A percentile compares a stretch with the other conserved stretches of the same genome.
These are phyloP conservation scores for Gossypium arboreum DNA, from an alignment of 345 rosid species.

Conservation along the genomic window DNA sequence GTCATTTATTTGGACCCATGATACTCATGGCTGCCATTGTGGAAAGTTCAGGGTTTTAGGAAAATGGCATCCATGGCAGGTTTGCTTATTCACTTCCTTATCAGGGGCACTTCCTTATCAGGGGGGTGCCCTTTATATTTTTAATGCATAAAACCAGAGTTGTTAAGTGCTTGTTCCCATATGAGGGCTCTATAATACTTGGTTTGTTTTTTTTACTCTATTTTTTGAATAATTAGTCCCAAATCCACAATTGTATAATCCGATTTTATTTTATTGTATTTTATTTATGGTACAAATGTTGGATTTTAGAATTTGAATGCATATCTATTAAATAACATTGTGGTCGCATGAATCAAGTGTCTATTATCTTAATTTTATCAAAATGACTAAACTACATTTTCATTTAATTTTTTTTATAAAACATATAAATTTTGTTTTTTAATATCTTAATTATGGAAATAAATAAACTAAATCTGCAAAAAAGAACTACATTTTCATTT, in stretches of 20 bases:
- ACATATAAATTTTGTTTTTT: too few relatives aligned
- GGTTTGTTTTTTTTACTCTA: not conserved
- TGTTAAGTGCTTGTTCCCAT: not conserved
- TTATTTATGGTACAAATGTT: not conserved
- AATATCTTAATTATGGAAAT: too few relatives aligned
- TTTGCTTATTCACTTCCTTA: not conserved
- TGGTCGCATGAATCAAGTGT: not conserved
- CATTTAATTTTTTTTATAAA: too few relatives aligned
- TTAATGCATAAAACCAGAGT: not conserved
- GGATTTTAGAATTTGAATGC: not conserved
- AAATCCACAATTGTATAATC: too few relatives aligned
- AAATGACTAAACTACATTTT: too few relatives aligned
- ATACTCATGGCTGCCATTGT: conserved; percentile 5
- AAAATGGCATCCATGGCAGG: not conserved
- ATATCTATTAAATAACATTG: not conserved
- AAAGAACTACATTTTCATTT: too few relatives aligned
- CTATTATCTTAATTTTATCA: too few relatives aligned
- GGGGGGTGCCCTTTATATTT: not conserved
- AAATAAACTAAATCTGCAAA: too few relatives aligned
- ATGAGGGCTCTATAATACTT: not conserved
- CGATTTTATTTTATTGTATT: too few relatives aligned
- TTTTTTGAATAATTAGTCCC: too few relatives aligned
- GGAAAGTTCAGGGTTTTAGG: not conserved
- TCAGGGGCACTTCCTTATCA: not conserved
- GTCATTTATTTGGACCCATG: conserved; percentile 50